These are phyloP conservation scores for Sclerotinia sclerotiorum DNA, from an alignment of 2,329 filamentous ascomycete genomes.

Conservation along the genomic window DNA sequence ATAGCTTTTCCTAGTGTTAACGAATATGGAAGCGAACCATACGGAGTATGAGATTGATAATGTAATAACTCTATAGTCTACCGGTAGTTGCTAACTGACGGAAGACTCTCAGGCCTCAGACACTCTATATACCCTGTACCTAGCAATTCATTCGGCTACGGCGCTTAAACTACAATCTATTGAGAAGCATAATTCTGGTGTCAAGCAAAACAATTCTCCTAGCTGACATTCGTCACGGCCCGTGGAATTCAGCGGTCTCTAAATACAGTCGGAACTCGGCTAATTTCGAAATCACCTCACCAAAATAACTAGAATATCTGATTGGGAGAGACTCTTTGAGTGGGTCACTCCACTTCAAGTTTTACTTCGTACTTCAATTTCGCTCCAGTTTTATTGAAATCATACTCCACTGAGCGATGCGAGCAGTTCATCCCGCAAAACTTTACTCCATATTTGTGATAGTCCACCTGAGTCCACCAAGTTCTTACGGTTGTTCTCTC, in stretches of 20 bases:
- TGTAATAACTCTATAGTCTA: background rate
- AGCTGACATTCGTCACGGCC: background rate
- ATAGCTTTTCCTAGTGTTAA: background rate
- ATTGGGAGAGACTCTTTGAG: no score
- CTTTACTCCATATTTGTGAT: no score
- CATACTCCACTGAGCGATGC: no score
- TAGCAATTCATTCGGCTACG: background rate
- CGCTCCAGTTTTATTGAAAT: no score
- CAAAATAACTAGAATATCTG: no score
- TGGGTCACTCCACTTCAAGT: background rate
- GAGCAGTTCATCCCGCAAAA: no score
- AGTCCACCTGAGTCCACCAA: no score
- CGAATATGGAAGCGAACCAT: background rate
- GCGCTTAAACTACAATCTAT: background rate
- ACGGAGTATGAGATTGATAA: background rate
- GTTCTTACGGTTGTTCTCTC: background rate
- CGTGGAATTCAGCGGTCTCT: background rate
- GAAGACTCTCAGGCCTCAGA: background rate
- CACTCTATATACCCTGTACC: background rate
- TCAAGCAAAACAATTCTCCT: background rate
- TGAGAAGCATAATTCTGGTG: background rate
- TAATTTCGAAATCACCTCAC: no score
- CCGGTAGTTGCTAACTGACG: background rate
- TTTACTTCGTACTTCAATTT: no score
- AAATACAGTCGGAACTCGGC: no score